phyloP scores from a whole-genome alignment of 768 basidiomycete genomes.

The Termitomyces titanicus region DNA sequence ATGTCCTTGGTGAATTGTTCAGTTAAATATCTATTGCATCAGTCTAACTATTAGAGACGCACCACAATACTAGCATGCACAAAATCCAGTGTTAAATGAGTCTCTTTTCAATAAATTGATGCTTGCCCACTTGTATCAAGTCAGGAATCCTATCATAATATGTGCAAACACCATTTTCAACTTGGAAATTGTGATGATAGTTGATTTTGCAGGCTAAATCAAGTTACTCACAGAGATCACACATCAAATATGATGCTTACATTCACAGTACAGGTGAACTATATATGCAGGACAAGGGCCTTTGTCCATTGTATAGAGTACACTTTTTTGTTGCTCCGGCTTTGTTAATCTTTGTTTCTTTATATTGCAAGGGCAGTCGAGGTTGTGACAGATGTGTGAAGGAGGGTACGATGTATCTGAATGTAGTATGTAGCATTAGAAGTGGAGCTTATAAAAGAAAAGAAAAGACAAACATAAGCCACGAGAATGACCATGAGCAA shows the following conservation, averaged over 20 bases:
- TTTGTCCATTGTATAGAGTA: slow-evolving; percentile 17
- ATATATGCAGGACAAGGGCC: slow-evolving; percentile 21
- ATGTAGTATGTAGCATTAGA: background rate
- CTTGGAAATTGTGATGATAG: slow-evolving; percentile 18
- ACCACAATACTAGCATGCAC: slow-evolving; percentile 15
- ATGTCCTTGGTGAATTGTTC: slow-evolving; percentile 4
- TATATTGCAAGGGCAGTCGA: background rate
- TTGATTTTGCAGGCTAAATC: slow-evolving; percentile 14
- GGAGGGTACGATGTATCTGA: background rate
- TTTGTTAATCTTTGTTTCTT: background rate
- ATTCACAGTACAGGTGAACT: slow-evolving; percentile 21
- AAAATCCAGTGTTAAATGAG: slow-evolving; percentile 12
- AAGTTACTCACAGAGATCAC: no score
- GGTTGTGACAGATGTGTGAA: background rate
- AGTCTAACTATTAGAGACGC: background rate
- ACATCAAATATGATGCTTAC: no score
- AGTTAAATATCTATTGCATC: background rate
- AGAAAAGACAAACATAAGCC: background rate
- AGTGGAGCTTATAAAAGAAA: background rate
- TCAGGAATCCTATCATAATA: slow-evolving; percentile 16
- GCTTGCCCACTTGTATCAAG: slow-evolving; percentile 11
- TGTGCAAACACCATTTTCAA: slow-evolving; percentile 2
- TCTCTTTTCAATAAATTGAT: slow-evolving; percentile 12
- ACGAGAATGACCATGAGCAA: background rate
- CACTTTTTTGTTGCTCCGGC: slow-evolving; percentile 13